Base-by-base conservation (phyloP, 768 basidiomycete species). In the Kwoniella sp. region DNA sequence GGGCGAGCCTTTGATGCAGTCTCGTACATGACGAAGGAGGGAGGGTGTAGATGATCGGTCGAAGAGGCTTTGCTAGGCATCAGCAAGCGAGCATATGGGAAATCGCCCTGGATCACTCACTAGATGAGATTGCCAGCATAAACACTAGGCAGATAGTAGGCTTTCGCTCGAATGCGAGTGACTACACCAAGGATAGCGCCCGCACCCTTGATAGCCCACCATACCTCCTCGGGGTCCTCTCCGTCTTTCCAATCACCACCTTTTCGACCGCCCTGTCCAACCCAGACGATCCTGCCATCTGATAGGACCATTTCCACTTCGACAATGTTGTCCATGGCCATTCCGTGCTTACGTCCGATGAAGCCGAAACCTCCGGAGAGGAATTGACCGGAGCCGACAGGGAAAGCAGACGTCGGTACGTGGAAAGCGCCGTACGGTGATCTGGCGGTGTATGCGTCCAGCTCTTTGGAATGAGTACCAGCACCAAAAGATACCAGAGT, bases 41-140 rank as follows among this genome's bases (percentile, higher is more conserved):
- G 90, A 92, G 2, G 91, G 88, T 0, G 93, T 89, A 0, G 92
- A 94, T n/a, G 87, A 86, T 54, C 85, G 86, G 79, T 91, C 88
- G 82, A 95, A 96, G 38, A 91, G 90, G 80, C 92, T 94, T 47
- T 7, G 25, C 41, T 12, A 5, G 29, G 7, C 29, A 37, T 31
- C 29, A 55, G 54, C 28, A 22, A 4, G 34, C 34, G 61, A 48
- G 58, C 58, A n/a, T n/a, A 45, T 25, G 17, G 15, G 3, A 45
- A 45, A 45, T 3, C 41, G 11, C 41, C 17, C 22, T 8, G 9
- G n/a, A 23, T 55, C 3, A 84, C 90, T 74, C 72, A 92, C 92
- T 92, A 95, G 68, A 96, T 88, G 48, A 95, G 84, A 76, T 93
- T 95, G 1, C 93, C 93, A 11, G 93, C 91, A 73, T 92, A 94